phyloP scores from a whole-genome alignment of 805 yeast species.

The Teunomyces tritomae region DNA sequence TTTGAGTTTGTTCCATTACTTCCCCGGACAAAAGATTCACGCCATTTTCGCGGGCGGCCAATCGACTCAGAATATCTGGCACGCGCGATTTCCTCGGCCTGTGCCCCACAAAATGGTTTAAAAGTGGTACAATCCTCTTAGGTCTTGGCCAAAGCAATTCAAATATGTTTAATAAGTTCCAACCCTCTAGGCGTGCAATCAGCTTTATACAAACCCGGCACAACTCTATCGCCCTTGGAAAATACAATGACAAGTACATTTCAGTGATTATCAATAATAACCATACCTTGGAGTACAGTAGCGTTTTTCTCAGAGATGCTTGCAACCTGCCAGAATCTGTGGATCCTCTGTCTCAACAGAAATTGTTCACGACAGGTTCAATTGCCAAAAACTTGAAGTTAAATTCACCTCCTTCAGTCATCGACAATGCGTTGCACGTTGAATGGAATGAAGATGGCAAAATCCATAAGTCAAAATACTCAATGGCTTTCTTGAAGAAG shows the following conservation, averaged over 20 bases:
- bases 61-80: not conserved
- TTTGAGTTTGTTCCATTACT: not conserved
- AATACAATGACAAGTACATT: slow-evolving; percentile 22
- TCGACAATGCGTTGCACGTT: slow-evolving; percentile 38
- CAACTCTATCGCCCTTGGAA: slow-evolving; percentile 10
- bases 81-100: not conserved
- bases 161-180: not conserved
- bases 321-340: slow-evolving; percentile 48
- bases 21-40: not conserved
- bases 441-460: slow-evolving; percentile 32
- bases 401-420: slow-evolving; percentile 27
- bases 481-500: slow-evolving; percentile 45
- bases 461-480: slow-evolving; percentile 33
- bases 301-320: slow-evolving; percentile 64
- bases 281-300: slow-evolving; percentile 39
- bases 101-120: slow-evolving; percentile 4
- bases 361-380: slow-evolving; percentile 59
- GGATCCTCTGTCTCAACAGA: slow-evolving; percentile 58
- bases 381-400: slow-evolving; percentile 39
- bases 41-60: not conserved
- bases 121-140: not conserved
- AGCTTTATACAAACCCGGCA: slow-evolving; percentile 1
- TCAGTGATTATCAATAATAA: slow-evolving; percentile 20
- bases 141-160: not conserved
- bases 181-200: not conserved